phyloP scores from a whole-genome alignment of 2,329 filamentous ascomycete species.

The Venturia carpophila region DNA sequence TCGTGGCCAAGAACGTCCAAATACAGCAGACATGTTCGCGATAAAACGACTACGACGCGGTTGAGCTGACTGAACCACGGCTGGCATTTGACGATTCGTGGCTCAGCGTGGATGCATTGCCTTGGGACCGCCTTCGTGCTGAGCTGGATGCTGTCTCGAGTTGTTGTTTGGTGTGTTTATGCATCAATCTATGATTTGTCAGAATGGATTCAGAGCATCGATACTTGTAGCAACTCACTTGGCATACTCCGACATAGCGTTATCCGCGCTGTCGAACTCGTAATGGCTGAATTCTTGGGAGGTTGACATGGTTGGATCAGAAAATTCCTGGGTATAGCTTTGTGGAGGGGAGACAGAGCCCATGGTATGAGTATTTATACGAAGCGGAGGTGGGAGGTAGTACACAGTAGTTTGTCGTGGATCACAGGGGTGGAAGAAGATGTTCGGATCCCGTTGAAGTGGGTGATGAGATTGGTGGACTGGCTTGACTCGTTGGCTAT shows the following conservation, averaged over 20 bases:
- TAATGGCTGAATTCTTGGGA: background rate
- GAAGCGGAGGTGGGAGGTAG: background rate
- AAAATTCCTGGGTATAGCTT: background rate
- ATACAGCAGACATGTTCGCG: no score
- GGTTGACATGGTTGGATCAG: background rate
- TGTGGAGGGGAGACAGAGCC: constrained; percentile 3
- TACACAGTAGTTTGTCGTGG: background rate
- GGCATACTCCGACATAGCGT: constrained; percentile 4
- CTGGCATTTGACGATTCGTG: background rate
- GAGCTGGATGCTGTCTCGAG: constrained; percentile 5
- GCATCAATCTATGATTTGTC: background rate
- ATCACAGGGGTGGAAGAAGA: background rate
- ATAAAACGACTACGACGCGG: background rate
- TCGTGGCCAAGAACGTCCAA: no score
- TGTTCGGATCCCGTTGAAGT: background rate
- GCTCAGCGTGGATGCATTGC: background rate
- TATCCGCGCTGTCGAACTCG: background rate
- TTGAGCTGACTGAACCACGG: background rate
- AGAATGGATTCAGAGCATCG: background rate
- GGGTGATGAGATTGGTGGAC: background rate
- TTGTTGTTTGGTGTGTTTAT: constrained; percentile 11
- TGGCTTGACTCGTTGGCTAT: background rate
- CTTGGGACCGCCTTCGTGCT: constrained; percentile 3
- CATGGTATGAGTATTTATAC: background rate
- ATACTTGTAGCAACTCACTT: background rate